Conservation (phyloP, 768 basidiomycete species). For the Phanerodontia chrysosporium region DNA sequence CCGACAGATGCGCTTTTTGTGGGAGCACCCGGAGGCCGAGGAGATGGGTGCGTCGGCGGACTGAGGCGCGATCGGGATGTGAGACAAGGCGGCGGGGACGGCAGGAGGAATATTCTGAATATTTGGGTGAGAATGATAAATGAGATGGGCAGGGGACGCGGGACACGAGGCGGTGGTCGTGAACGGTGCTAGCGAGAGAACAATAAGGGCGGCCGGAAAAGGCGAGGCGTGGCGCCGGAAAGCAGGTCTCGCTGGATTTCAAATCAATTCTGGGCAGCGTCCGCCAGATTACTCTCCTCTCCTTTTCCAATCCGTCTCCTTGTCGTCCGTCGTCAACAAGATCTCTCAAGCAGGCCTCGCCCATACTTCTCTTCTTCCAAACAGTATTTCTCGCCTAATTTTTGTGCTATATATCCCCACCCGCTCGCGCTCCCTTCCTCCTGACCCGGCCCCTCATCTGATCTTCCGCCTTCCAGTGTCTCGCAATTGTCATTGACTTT, state of each 20-base stretch:
- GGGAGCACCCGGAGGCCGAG: no score
- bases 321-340: constrained; percentile 11
- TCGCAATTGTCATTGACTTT: constrained; percentile 10
- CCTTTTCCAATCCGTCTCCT: constrained; percentile 10
- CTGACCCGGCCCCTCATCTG: no score
- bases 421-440: neutral
- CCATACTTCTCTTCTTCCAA: neutral
- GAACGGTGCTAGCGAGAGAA: constrained; percentile 18
- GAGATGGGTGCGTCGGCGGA: no score
- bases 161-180: constrained; percentile 21
- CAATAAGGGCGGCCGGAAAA: constrained; percentile 20
- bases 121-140: neutral
- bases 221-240: constrained; percentile 14
- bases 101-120: neutral
- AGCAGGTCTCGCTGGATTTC: constrained; percentile 10
- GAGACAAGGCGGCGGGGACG: neutral
- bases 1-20: neutral
- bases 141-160: neutral
- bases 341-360: neutral
- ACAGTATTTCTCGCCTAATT: neutral
- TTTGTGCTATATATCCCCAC: constrained; percentile 3
- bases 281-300: neutral
- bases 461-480: neutral
- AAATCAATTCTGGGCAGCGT: no score
- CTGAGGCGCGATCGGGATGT: no score